A percentile compares a stretch with the other conserved stretches of the same genome.
These are phyloP conservation scores for Globisporangium polare DNA, from an alignment of 352 stramenopile genomes.

Conservation along the genomic window DNA sequence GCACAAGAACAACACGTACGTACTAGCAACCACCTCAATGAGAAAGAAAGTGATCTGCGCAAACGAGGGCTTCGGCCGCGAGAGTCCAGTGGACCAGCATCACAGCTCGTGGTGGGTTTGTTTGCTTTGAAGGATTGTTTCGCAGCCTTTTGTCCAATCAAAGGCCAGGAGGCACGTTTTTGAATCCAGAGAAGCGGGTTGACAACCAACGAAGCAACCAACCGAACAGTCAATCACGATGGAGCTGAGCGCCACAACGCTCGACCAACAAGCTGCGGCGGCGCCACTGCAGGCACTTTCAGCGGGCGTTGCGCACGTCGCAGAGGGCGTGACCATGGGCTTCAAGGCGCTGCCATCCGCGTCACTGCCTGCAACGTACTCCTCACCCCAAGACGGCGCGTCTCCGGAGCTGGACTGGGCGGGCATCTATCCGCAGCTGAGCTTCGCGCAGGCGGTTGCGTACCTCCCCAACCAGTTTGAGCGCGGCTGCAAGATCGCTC, in stretches of 20 bases:
- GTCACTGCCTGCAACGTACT: not conserved
- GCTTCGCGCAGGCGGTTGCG: constrained; percentile 19
- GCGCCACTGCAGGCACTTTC: not conserved
- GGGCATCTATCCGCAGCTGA: constrained; percentile 25
- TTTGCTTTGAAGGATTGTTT: no score
- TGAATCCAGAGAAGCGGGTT: not conserved
- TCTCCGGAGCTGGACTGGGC: constrained; percentile 16
- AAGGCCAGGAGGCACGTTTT: not conserved
- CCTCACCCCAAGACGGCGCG: not conserved
- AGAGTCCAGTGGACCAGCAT: not conserved
- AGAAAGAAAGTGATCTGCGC: not conserved
- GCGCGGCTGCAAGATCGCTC: constrained; percentile 7
- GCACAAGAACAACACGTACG: not conserved
- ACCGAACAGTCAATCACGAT: not conserved
- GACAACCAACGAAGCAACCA: not conserved
- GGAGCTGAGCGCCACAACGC: not conserved
- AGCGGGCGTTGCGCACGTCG: not conserved
- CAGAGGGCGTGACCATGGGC: constrained; percentile 2
- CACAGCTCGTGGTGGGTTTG: no score
- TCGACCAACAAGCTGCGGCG: not conserved
- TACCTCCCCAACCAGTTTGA: constrained; percentile 30
- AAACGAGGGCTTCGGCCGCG: not conserved
- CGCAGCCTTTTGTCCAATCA: not conserved
- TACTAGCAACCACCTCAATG: not conserved
- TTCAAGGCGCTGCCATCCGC: constrained; percentile 14